A percentile compares a stretch with the other conserved stretches of the same genome.
phyloP scores from a whole-genome alignment of 306 rosid species.

The Cyclanthera cordifolia region DNA sequence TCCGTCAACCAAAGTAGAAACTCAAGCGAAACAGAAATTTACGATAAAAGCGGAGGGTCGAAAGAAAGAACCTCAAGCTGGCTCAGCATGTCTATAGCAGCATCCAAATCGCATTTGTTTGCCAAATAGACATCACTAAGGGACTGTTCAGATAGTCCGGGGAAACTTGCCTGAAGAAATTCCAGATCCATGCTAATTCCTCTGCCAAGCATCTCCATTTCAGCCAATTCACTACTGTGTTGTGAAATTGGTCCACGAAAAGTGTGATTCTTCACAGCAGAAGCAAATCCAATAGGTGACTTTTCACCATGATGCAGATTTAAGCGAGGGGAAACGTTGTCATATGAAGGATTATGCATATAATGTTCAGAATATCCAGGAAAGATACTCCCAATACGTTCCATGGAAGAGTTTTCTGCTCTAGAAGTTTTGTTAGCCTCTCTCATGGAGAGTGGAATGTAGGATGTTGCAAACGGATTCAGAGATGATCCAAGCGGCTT shows the following conservation, averaged over 20 bases:
- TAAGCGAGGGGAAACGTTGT: constrained; percentile 15
- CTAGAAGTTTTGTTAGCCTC: constrained; percentile 22
- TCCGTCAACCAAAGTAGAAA: neutral
- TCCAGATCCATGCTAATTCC: constrained; percentile 56
- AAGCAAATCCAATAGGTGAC: constrained; percentile 12
- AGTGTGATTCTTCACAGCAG: constrained; percentile 25
- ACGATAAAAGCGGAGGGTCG: neutral
- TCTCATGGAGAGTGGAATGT: constrained; percentile 61
- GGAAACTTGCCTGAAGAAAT: constrained; percentile 56
- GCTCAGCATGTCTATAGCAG: constrained; percentile 67
- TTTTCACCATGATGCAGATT: neutral
- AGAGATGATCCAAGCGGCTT: constrained; percentile 46
- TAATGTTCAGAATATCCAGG: constrained; percentile 8
- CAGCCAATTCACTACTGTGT: constrained; percentile 22
- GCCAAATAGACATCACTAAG: constrained; percentile 57
- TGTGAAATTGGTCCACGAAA: constrained; percentile 30
- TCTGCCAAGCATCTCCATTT: constrained; percentile 21
- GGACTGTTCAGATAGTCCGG: constrained; percentile 53
- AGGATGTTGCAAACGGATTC: constrained; percentile 74
- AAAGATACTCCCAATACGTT: constrained; percentile 13
- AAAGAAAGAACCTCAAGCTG: constrained; percentile 61
- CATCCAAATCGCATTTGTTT: constrained; percentile 54
- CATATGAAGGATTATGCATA: constrained; percentile 17
- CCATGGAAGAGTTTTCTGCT: constrained; percentile 20
- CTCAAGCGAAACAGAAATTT: neutral